These are phyloP conservation scores for Botryosphaeria agaves DNA, from an alignment of 2,329 filamentous ascomycete genomes.

Conservation along the genomic window DNA sequence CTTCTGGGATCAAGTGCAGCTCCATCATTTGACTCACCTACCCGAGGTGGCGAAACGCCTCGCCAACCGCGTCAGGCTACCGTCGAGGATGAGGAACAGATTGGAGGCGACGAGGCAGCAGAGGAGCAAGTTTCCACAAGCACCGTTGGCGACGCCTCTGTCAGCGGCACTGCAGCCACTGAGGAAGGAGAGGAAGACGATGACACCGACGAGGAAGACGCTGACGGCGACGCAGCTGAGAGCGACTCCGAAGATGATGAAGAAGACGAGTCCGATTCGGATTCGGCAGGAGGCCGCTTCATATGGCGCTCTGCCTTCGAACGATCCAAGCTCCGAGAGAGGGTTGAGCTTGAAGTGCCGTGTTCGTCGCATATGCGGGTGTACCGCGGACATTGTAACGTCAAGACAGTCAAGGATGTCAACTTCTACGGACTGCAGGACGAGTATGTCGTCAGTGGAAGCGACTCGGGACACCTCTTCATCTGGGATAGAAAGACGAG, in stretches of 20 bases:
- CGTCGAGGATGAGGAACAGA: constrained; percentile 4
- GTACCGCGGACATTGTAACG: constrained; percentile 49
- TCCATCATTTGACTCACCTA: no score
- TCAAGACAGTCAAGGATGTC: constrained; percentile 51
- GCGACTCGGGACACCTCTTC: constrained; percentile 49
- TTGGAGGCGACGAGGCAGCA: constrained; percentile 3
- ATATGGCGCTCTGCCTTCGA: constrained; percentile 33
- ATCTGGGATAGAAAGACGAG: constrained; percentile 50
- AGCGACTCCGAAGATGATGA: constrained; percentile 11
- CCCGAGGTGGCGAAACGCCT: constrained; percentile 3
- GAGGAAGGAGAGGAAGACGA: constrained; percentile 9
- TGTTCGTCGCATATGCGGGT: constrained; percentile 37
- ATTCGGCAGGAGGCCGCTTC: constrained; percentile 14
- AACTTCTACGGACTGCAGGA: constrained; percentile 51
- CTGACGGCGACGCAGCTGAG: constrained; percentile 8
- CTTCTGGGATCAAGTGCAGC: no score
- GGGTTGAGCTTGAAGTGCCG: constrained; percentile 36
- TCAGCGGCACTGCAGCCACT: no score
- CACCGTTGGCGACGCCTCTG: constrained; percentile 5
- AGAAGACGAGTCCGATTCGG: constrained; percentile 16
- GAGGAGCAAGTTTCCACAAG: constrained; percentile 2
- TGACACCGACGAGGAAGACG: constrained; percentile 10
- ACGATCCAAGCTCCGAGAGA: constrained; percentile 26
- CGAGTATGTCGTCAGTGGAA: constrained; percentile 51
- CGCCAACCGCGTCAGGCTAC: background rate